These are phyloP conservation scores for Sarocladiaceae sp. DNA, from an alignment of 2,329 filamentous ascomycete genomes.

Conservation along the genomic window DNA sequence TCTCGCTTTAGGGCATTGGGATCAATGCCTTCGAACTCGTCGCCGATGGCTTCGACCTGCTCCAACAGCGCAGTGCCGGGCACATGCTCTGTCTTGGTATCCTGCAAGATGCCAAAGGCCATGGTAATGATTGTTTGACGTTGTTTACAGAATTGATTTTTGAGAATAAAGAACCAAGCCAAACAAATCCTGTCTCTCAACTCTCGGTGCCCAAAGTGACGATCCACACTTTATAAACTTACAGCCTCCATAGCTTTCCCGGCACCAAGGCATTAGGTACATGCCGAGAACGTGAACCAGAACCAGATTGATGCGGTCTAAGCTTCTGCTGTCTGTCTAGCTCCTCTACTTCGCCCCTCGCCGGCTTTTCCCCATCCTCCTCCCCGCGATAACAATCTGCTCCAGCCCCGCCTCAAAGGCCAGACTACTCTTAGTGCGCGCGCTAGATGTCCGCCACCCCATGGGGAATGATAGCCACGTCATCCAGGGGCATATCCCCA, in stretches of 20 bases:
- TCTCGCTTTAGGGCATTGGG: constrained; percentile 1
- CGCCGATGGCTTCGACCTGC: not conserved
- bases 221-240: constrained; percentile 1
- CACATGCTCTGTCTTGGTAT: constrained; percentile 1
- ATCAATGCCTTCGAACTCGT: not conserved
- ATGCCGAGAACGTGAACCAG: not conserved
- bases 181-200: not conserved
- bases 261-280: not conserved
- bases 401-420: not conserved
- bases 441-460: not conserved
- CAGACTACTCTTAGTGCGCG: not conserved
- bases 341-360: not conserved
- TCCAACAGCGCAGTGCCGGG: constrained; percentile 4
- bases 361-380: constrained; percentile 2
- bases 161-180: not conserved
- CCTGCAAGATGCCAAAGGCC: not conserved
- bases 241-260: not conserved
- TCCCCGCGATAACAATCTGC: not conserved
- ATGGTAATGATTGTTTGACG: not conserved
- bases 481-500: not conserved
- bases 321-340: not conserved
- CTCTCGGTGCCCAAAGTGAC: not conserved
- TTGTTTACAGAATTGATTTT: not conserved
- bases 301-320: not conserved
- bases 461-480: not conserved